Evolutionary conservation across 257 asterid genomes (phyloP).

Genomic region (Solanum sejunctum): DNA sequence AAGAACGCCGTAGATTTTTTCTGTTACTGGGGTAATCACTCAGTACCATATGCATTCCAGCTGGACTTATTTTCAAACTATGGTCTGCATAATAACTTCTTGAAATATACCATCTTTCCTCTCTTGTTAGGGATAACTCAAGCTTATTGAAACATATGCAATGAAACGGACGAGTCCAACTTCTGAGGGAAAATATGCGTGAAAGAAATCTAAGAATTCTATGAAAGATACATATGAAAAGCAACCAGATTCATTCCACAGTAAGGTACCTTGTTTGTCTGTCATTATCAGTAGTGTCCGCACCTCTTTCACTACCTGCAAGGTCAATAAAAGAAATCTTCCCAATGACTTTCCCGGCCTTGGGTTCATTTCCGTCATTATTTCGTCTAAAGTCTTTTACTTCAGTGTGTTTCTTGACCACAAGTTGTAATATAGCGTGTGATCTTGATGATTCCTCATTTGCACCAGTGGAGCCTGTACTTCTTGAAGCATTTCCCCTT

Average conservation of each 20-base stretch:
- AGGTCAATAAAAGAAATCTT: conserved; percentile 98
- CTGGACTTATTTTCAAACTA: neutral
- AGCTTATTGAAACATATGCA: neutral
- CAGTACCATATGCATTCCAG: neutral
- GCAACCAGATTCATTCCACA: neutral
- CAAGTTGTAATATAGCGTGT: conserved; percentile 94
- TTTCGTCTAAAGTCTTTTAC: conserved; percentile 75
- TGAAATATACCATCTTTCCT: neutral
- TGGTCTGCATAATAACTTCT: neutral
- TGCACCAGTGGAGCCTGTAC: conserved; percentile 99
- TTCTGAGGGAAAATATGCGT: neutral
- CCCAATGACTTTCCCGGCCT: conserved; percentile 78
- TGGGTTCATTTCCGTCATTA: conserved; percentile 65
- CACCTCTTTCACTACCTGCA: conserved; percentile 99
- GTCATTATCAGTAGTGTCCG: conserved; percentile 98
- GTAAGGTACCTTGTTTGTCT: conserved; percentile 76
- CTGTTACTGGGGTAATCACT: neutral
- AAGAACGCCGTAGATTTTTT: neutral
- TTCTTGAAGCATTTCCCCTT: conserved; percentile 90
- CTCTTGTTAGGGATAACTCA: neutral
- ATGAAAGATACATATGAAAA: neutral
- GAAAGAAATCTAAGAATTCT: neutral
- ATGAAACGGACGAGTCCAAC: neutral
- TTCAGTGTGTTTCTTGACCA: conserved; percentile 80
- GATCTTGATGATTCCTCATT: conserved; percentile 99